Base-by-base conservation (phyloP, 495 filamentous ascomycete species). In the Darksidea phi region DNA sequence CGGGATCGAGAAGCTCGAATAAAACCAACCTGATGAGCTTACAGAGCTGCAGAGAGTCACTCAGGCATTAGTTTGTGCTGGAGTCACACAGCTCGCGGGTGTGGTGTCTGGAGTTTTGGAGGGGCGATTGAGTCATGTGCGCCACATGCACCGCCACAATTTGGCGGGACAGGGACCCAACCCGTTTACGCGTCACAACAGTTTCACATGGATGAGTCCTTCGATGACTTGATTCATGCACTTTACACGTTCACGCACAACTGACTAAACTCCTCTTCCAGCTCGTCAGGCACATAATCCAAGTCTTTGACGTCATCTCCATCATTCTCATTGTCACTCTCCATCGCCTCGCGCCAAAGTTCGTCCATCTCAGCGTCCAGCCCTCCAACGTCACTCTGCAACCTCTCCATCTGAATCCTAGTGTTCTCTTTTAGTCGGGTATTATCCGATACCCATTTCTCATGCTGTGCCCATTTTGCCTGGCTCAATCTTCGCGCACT, bases 291-390 rank as follows among this genome's bases (percentile, higher is more conserved):
- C 37, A 41, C 34, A 25, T n/a, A 43, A 24, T 54, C 52, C 12
- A 37, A 10, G 26, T 54, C 52, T 20, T 15, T 45, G 3, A 43
- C 17, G 37, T 54, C 28, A 17, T 51, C 48, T 10, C 48, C 54
- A 11, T 57, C 41, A 13, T 7, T 28, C 41, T 48, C 54, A 12
- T 48, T 28, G 20, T 57, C 55, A 36, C 32, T 36, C 46, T 48
- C 46, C 46, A 64, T 24, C 6, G 43, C 61, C 48, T 32, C 48
- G 20, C 54, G 48, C 54, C 43, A 48, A 32, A 37, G 26, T 36
- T 49, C 54, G 20, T 11, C 54, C 10, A 17, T 32, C 17, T 38
- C 37, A 41, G 18, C 48, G 1, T 54, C 47, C 47, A 48, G 21
- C 12, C 48, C 54, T 24, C 20, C 10, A 3, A 26, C 55, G 46